A percentile compares a stretch with the other conserved stretches of the same genome.
Conservation (phyloP, 371 early-diverging fungal species). For the Syncephalis plumigaleata region DNA sequence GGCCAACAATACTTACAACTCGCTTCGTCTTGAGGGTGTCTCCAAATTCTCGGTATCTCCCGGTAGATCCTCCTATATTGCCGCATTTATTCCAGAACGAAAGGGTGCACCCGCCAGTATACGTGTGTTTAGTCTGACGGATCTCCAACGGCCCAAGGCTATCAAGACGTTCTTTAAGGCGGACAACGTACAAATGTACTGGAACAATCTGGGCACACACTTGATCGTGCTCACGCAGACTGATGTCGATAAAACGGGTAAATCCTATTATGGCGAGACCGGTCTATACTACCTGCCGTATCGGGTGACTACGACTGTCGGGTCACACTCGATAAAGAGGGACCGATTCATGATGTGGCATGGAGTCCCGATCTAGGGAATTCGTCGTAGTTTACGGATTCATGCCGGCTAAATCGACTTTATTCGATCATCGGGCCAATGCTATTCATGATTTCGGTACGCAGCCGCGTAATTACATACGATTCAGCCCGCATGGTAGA, state of each 20-base stretch:
- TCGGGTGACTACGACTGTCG: conserved; percentile 87
- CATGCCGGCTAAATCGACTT: conserved; percentile 81
- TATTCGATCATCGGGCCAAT: conserved; percentile 81
- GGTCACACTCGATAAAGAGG: conserved; percentile 69
- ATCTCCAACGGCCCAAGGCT: conserved; percentile 52
- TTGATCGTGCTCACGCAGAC: conserved; percentile 44
- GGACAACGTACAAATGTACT: conserved; percentile 76
- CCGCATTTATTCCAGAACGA: conserved; percentile 75
- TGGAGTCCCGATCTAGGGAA: conserved; percentile 91
- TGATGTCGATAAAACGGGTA: conserved; percentile 87
- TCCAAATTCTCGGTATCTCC: conserved; percentile 74
- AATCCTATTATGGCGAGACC: conserved; percentile 95
- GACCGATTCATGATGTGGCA: conserved; percentile 88
- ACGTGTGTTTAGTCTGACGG: conserved; percentile 60
- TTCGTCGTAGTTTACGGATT: conserved; percentile 85
- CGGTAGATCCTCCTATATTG: conserved; percentile 65
- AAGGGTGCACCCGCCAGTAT: conserved; percentile 69
- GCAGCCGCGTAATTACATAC: conserved; percentile 72
- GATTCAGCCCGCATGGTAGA: conserved; percentile 80
- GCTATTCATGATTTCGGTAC: conserved; percentile 69
- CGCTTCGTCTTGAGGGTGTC: conserved; percentile 62
- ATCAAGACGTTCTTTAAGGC: conserved; percentile 89
- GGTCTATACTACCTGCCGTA: conserved; percentile 77
- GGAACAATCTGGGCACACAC: conserved; percentile 51
- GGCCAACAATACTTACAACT: conserved; percentile 33